phyloP scores from a whole-genome alignment of 768 basidiomycete genomes.

The Serendipita sp. region DNA sequence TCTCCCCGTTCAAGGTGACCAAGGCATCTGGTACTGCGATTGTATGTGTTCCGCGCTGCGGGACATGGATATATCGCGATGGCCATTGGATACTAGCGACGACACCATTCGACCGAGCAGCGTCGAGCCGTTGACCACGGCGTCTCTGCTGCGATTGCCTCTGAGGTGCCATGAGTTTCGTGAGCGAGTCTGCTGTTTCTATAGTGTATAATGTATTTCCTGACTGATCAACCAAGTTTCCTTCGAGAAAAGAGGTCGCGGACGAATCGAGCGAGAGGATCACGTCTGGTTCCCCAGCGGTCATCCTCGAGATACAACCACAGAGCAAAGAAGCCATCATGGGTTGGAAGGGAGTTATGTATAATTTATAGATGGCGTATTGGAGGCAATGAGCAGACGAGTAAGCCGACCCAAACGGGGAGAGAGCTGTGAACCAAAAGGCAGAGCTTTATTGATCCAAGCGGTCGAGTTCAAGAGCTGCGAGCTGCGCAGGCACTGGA shows the following conservation, averaged over 20 bases:
- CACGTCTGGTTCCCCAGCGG: background rate
- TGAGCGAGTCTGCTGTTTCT: background rate
- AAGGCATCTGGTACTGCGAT: background rate
- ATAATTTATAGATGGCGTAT: background rate
- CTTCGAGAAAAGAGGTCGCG: background rate
- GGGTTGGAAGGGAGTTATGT: too few species aligned
- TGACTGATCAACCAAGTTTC: background rate
- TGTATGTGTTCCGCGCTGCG: background rate
- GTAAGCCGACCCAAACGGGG: too few species aligned
- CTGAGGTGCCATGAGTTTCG: background rate
- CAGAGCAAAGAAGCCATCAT: too few species aligned
- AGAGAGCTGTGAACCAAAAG: too few species aligned
- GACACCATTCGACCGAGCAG: background rate
- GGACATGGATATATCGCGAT: background rate
- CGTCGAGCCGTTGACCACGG: background rate
- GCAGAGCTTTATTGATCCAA: too few species aligned
- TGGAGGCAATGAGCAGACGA: background rate
- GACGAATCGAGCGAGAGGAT: background rate
- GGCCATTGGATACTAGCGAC: slow-evolving; percentile 3
- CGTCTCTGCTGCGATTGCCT: background rate
- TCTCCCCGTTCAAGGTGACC: background rate
- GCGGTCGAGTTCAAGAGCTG: too few species aligned
- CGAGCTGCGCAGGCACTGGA: too few species aligned
- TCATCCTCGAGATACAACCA: too few species aligned
- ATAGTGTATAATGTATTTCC: background rate